These are phyloP conservation scores for Trichoderma asperellum DNA, from an alignment of 2,329 filamentous ascomycete genomes.

Conservation along the genomic window DNA sequence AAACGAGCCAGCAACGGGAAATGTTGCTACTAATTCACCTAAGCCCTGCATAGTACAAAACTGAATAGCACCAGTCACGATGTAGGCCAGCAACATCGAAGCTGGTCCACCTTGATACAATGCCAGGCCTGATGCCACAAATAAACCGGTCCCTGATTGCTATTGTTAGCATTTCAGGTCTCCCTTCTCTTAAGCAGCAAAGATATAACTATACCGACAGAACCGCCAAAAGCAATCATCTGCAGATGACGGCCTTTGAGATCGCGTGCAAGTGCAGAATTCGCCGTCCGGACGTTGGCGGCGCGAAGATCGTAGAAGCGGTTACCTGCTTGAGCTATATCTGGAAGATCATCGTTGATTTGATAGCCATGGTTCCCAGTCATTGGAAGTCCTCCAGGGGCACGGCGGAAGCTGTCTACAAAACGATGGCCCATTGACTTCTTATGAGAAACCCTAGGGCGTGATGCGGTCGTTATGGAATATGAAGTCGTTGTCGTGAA, in stretches of 20 bases:
- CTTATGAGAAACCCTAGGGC: conserved; percentile 2
- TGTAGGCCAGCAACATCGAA: conserved; percentile 6
- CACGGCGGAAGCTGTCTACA: conserved; percentile 14
- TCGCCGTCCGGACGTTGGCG: conserved; percentile 14
- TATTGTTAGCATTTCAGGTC: neutral
- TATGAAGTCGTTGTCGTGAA: conserved; percentile 1
- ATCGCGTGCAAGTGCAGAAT: conserved; percentile 15
- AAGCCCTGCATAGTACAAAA: conserved; percentile 19
- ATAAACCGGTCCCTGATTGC: neutral
- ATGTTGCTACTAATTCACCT: conserved; percentile 9
- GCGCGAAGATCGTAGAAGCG: conserved; percentile 16
- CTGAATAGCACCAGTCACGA: conserved; percentile 6
- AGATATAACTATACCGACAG: conserved; percentile 1
- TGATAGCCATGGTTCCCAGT: conserved; percentile 13
- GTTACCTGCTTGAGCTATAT: neutral
- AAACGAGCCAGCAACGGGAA: conserved; percentile 13
- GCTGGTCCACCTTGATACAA: conserved; percentile 9
- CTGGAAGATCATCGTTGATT: conserved; percentile 11
- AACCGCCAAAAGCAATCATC: conserved; percentile 17
- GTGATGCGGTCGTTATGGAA: conserved; percentile 1
- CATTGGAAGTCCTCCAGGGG: conserved; percentile 12
- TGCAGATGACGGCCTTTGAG: conserved; percentile 13
- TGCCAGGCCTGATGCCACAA: conserved; percentile 14
- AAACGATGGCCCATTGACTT: conserved; percentile 13
- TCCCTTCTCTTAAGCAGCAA: neutral